Base-by-base conservation (phyloP, 2,329 filamentous ascomycete species). In the Aspergillus aculeatinus region DNA sequence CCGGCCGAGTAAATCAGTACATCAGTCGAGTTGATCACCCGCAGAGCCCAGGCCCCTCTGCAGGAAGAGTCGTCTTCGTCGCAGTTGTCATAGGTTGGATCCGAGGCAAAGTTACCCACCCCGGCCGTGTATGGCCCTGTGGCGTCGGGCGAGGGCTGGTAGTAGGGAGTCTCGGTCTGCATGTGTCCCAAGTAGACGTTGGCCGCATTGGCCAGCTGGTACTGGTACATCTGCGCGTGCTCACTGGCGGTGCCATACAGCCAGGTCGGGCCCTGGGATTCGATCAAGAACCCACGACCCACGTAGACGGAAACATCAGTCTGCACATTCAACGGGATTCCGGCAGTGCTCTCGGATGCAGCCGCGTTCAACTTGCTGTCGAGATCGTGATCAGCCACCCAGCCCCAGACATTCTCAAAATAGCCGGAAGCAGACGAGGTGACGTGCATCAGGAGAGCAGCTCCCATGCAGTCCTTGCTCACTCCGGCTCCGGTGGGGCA, bases 141-240 rank as follows among this genome's bases (percentile, higher is more conserved):
- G 0, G 87, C 85, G 51, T 76, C 77, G 0, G 88, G 88, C 68
- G 83, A 85, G 33, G 87, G 85, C 73, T 90, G 88, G 74, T 85
- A 90, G 76, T 91, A 91, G 0, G 88, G 83, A 5, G 87, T 87
- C 73, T 90, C 88, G 57, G 87, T 87, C 71, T 91, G 88, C 51
- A 87, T 83, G 65, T 85, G 81, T 27, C 86, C 86, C 27, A 64
- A 33, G 25, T 42, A 54, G n/a, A 66, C 51, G 57, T 89, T 83
- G 50, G 80, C 77, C 7, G 87, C 86, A 57, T 81, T 78, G 66
- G 79, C 74, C 57, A 90, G 77, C 67, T 89, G 85, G 51, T 90
- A 90, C 71, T 90, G 86, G 80, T 90, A 91, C 35, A 89, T 74
- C 3, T 83, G 80, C 55, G 82, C 82, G 73, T 90, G 88, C 74